phyloP scores from a whole-genome alignment of 768 basidiomycete species.

The Fomitopsis serialis region DNA sequence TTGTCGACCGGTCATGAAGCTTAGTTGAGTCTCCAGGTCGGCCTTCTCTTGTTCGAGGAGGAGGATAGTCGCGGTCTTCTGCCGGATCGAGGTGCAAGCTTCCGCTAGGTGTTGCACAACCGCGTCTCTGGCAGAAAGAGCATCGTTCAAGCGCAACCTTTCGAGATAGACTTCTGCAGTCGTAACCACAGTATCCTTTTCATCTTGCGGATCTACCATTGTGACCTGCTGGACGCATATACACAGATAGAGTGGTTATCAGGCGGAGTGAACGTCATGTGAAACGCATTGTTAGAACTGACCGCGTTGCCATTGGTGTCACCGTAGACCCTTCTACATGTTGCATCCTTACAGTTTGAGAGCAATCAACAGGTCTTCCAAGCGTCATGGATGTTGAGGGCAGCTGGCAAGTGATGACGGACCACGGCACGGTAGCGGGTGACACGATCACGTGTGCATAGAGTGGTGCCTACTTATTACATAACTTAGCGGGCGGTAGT shows the following conservation, averaged over 20 bases:
- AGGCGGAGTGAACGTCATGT: too few relatives aligned
- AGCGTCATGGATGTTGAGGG: too few relatives aligned
- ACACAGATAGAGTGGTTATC: background rate
- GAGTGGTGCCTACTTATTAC: too few relatives aligned
- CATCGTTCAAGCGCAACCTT: slow-evolving; percentile 39
- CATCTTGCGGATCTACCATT: background rate
- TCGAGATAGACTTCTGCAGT: slow-evolving; percentile 3
- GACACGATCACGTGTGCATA: too few relatives aligned
- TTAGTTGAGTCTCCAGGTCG: slow-evolving; percentile 25
- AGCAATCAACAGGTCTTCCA: too few relatives aligned
- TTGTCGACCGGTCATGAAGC: slow-evolving; percentile 1
- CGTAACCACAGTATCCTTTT: background rate
- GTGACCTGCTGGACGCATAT: background rate
- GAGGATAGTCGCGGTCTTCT: slow-evolving; percentile 50
- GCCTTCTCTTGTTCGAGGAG: slow-evolving; percentile 34
- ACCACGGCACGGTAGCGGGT: too few relatives aligned
- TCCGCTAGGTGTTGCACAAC: slow-evolving; percentile 52
- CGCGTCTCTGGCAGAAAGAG: slow-evolving; percentile 57
- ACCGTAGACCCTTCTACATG: too few relatives aligned
- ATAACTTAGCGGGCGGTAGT: too few relatives aligned
- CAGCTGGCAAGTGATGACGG: too few relatives aligned
- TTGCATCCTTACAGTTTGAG: too few relatives aligned
- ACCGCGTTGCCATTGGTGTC: too few relatives aligned
- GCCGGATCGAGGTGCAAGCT: slow-evolving; percentile 54
- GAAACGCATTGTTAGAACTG: too few relatives aligned